Base-by-base conservation (phyloP, 2,329 filamentous ascomycete species). In the Fusarium sp. region DNA sequence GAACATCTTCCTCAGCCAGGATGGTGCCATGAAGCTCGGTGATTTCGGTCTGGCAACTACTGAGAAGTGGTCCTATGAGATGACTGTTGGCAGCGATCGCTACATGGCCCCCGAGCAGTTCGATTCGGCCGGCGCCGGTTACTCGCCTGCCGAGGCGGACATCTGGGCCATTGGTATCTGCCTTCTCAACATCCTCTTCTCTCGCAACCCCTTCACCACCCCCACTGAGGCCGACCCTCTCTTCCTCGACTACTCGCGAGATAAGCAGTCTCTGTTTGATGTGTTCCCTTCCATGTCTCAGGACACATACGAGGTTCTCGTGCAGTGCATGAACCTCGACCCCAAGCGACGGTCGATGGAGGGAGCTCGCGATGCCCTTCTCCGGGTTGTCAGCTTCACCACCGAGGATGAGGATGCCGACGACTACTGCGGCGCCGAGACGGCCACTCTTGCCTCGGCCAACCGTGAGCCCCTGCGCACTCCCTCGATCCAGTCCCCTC, bases 61-160 rank as follows among this genome's bases (percentile, higher is more conserved):
- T 8, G 94, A 97, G 70, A 88, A 91, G 77, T 98, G 94, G 95
- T 97, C 94, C 27, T 93, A 93, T 78, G 96, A 99, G 86, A 92
- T 93, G 72, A 96, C 94, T 71, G 96, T 99, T 55, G 96, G 96
- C 75, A 98, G 96, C 81, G 96, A 99, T 81, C 94, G 96, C 64
- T 99, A 99, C 86, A 99, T 99, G 96, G 95, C 96, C 64, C 96
- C 96, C 6, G 96, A 99, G 84, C 96, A 99, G 83, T 98, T 96
- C 79, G 96, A 98, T 81, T 95, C 95, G 62, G 91, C 92, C 75
- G 92, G 92, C 71, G 91, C 90, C 72, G 96, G 96, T 68, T 99
- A 99, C 85, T 96, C 94, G 64, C 95, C 96, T 55, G 94, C 94
- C 53, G 91, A 96, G 84, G 96, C 96, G 60, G 96, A 99, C 82